Conservation (phyloP, 2,329 filamentous ascomycete species). For the Polychaeton citri region DNA sequence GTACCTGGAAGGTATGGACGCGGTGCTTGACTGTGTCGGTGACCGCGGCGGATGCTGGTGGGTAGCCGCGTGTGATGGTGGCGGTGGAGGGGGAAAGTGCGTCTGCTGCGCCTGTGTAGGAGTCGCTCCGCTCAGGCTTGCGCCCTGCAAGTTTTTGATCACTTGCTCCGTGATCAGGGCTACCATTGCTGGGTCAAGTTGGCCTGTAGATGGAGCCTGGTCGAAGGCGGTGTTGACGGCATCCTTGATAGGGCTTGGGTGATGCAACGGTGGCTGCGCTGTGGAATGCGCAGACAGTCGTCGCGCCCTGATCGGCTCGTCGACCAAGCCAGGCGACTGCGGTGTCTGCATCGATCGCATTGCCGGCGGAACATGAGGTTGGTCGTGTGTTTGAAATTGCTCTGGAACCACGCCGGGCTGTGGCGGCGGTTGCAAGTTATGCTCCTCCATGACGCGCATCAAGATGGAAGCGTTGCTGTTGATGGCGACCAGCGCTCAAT, state of each 20-base stretch:
- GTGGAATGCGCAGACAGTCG: background rate
- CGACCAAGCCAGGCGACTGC: no score
- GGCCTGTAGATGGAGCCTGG: conserved; percentile 34
- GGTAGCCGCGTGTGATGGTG: conserved; percentile 5
- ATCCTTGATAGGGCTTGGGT: conserved; percentile 38
- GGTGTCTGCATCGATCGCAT: background rate
- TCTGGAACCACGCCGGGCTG: background rate
- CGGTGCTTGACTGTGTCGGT: conserved; percentile 31
- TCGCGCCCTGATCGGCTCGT: background rate
- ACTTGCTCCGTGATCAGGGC: conserved; percentile 45
- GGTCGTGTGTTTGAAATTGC: background rate
- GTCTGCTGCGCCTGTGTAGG: conserved; percentile 15
- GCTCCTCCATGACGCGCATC: background rate
- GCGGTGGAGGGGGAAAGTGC: conserved; percentile 19
- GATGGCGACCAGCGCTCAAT: no score
- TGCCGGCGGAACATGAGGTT: background rate
- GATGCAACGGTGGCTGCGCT: conserved; percentile 8
- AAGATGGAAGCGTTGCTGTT: no score
- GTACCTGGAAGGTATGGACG: conserved; percentile 36
- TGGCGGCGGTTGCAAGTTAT: background rate
- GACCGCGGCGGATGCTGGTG: conserved; percentile 22
- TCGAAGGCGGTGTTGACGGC: conserved; percentile 45
- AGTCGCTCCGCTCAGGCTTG: conserved; percentile 7
- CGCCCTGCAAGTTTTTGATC: conserved; percentile 22
- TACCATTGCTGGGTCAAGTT: conserved; percentile 47